A percentile compares a stretch with the other conserved stretches of the same genome.
phyloP scores from a whole-genome alignment of 2,329 filamentous ascomycete genomes.

The Neurospora sp. region DNA sequence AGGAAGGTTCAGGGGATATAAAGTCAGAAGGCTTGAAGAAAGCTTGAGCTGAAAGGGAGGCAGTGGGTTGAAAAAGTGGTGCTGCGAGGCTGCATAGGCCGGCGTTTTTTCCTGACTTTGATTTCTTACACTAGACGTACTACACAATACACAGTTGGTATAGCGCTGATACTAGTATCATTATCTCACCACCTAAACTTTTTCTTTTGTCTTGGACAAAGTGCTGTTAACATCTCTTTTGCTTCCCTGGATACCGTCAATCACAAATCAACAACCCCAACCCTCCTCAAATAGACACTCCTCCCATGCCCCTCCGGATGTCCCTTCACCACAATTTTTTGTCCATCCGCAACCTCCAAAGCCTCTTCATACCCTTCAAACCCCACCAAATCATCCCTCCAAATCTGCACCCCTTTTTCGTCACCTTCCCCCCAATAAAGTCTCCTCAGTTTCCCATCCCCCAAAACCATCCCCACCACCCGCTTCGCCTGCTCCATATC shows the following conservation, averaged over 20 bases:
- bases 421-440: slow-evolving; percentile 14
- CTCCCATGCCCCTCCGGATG: background rate
- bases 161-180: background rate
- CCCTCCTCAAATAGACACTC: background rate
- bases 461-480: slow-evolving; percentile 41
- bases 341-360: background rate
- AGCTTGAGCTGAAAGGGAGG: slow-evolving; percentile 11
- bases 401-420: slow-evolving; percentile 46
- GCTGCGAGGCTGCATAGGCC: background rate
- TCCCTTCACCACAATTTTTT: background rate
- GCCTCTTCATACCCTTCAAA: background rate
- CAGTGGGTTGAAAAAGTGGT: background rate
- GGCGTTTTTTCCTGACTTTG: background rate
- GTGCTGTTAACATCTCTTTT: too few relatives aligned
- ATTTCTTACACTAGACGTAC: background rate
- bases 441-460: background rate
- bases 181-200: too few relatives aligned
- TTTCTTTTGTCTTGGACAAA: too few relatives aligned
- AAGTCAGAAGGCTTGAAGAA: slow-evolving; percentile 8
- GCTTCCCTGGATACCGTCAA: too few relatives aligned
- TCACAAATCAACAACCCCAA: background rate
- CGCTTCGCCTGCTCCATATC: slow-evolving; percentile 57
- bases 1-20: slow-evolving; percentile 75
- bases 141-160: background rate
- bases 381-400: slow-evolving; percentile 44